Percentiles rank a stretch among this genome's conserved stretches.
These are phyloP conservation scores for Paramecium caudatum DNA, from an alignment of 73 alveolate genomes.

Conservation along the genomic window DNA sequence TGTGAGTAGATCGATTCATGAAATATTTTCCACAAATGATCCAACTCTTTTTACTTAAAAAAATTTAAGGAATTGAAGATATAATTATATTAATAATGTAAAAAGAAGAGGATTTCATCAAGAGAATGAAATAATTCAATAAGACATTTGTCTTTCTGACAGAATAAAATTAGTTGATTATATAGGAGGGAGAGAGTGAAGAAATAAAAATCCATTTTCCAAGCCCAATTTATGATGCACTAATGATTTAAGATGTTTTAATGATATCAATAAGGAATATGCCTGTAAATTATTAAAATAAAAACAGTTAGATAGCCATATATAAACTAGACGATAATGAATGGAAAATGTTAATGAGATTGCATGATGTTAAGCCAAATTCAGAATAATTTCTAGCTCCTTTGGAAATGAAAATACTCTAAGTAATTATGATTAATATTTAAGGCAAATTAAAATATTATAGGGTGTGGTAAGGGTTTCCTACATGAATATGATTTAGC, in stretches of 20 bases:
- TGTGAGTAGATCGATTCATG: constrained; percentile 52
- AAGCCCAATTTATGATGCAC: constrained; percentile 29
- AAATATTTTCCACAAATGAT: neutral
- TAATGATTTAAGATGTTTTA: neutral
- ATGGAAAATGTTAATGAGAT: constrained; percentile 14
- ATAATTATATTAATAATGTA: no score
- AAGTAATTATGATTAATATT: neutral
- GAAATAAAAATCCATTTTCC: no score
- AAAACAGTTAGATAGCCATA: neutral
- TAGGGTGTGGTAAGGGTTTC: neutral
- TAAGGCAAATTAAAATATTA: no score
- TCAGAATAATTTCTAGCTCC: constrained; percentile 25
- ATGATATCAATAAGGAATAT: constrained; percentile 2
- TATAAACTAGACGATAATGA: neutral
- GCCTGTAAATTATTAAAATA: constrained; percentile 19
- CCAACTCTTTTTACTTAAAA: no score
- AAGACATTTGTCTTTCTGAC: no score
- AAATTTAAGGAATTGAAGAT: no score
- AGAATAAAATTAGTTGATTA: neutral
- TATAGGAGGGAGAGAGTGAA: neutral
- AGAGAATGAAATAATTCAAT: no score
- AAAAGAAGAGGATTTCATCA: no score
- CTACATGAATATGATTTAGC: constrained; percentile 26
- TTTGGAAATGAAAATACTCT: neutral
- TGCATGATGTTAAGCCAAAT: constrained; percentile 19